Evolutionary conservation across 2,329 filamentous ascomycete genomes (phyloP), one percentile per base, ranked within the genome.

Genomic region (Zasmidium citrigriseum): DNA sequence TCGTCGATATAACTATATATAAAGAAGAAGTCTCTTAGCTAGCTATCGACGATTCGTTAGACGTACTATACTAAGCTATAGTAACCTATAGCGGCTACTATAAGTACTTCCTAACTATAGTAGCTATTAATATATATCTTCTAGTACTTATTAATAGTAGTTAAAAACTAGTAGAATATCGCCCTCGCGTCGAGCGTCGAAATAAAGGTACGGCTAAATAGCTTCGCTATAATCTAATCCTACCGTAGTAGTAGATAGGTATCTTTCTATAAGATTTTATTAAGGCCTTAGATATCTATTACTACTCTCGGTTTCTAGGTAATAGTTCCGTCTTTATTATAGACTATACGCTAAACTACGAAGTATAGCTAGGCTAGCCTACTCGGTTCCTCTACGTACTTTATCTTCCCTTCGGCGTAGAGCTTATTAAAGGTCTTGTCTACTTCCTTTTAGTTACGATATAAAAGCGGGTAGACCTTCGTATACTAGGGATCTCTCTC

Each of bases 111-210:
- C 50, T 53, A 45, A 14, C 50, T 24, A 16, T 38, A 38, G 18
- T 53, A 44, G 4, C 27, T 44, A 16, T 53, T 53, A 24, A 53
- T 3, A 4, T 10, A 41, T 12, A 53, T 21, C 34, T 53, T 53
- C 50, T 53, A 46, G 10, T 41, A 41, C 10, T 53, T 34, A 18
- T 53, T 34, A 16, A 44, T 16, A 9, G n/a, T 41, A 16, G 44
- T 22, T 11, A 45, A 14, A 14, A 53, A 53, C 18, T 53, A 46
- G 29, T 53, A 53, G 34, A 53, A 53, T 7, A 53, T 53, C 3
- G 21, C 10, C 11, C 50, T 41, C n/a, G 3, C 34, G 34, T 53
- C 50, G 38, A 53, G 41, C 14, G 44, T 24, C 14, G 27, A 41
- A 53, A 53, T 53, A 24, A 41, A 53, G n/a, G 41, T 53, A 45